Evolutionary conservation across 2,329 filamentous ascomycete genomes (phyloP).

Genomic region (Esteya vermicola): DNA sequence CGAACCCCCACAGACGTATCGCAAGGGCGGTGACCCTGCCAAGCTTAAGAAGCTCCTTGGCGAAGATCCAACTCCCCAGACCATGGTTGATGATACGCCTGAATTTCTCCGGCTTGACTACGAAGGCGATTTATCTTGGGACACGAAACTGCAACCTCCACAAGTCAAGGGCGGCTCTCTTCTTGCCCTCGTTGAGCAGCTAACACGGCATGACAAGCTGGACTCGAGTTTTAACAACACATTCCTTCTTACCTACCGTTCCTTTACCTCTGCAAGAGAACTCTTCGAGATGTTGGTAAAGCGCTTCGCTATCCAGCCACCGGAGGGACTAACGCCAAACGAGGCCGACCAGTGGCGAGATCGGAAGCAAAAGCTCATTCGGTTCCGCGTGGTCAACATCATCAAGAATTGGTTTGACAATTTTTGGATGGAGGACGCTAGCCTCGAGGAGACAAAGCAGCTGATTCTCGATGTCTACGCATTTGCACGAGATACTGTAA

Average conservation of each 20-base stretch:
- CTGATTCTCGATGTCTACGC: slow-evolving; percentile 79
- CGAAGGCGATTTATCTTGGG: slow-evolving; percentile 80
- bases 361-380: slow-evolving; percentile 88
- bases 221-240: slow-evolving; percentile 96
- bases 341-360: slow-evolving; percentile 85
- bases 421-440: slow-evolving; percentile 96
- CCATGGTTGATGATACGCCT: slow-evolving; percentile 57
- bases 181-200: slow-evolving; percentile 78
- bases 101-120: slow-evolving; percentile 77
- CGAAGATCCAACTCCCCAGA: slow-evolving; percentile 42
- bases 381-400: slow-evolving; percentile 94
- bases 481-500: slow-evolving; percentile 85
- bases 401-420: slow-evolving; percentile 97
- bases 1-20: slow-evolving; percentile 32
- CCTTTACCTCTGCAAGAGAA: slow-evolving; percentile 81
- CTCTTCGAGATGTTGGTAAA: slow-evolving; percentile 87
- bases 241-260: slow-evolving; percentile 91
- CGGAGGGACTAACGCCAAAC: slow-evolving; percentile 57
- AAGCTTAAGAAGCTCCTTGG: slow-evolving; percentile 55
- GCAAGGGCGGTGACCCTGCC: slow-evolving; percentile 46
- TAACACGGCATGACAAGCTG: slow-evolving; percentile 89
- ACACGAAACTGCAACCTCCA: slow-evolving; percentile 61
- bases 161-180: slow-evolving; percentile 81
- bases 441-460: slow-evolving; percentile 59
- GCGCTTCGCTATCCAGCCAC: slow-evolving; percentile 84